Evolutionary conservation across 2,329 filamentous ascomycete species (phyloP), one percentile per base, ranked within the genome.

Genomic region (Triangularia verruculosa): DNA sequence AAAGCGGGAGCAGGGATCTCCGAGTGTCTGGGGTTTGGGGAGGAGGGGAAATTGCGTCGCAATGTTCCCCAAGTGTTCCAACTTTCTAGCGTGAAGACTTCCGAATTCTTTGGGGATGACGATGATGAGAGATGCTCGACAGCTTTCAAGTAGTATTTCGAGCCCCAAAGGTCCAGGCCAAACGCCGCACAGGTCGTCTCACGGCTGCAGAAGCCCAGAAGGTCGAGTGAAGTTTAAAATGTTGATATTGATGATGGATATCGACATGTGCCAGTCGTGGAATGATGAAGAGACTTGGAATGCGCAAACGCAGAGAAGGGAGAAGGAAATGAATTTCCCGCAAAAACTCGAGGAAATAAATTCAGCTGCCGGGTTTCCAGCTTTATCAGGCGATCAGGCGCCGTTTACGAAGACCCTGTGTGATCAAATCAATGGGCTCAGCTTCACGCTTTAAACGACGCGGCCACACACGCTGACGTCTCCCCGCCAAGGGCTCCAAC

Each of bases 401-500:
- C n/a, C 39, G 39, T 17, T n/a, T 20, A 47, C 39, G 39, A 47
- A 47, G 39, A 47, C 39, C 39, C 20, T 47, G 39, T 47, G 39
- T 9, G 39, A 47, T 47, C 39, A 47, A 47, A 47, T 47, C 39
- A 47, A 20, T 47, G 39, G 39, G 39, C 39, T 47, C 39, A 47
- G 39, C 39, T 47, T 20, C 39, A 9, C 17, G 17, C 39, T 54
- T 54, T 28, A 54, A 24, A 54, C 51, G 12, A 47, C 52, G 39
- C 59, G 52, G 62, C 58, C n/a, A 58, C 57, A 57, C 34, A 61
- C 52, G 64, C 61, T 65, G 61, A 65, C 64, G 64, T 61, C 57
- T 61, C 61, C 55, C 43, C 30, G 57, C 30, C 57, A 62, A 57
- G 55, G 30, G n/a, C 28, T 15, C 28, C 15, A 51, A 51, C 24